Conservation (phyloP, 2,329 filamentous ascomycete species). For the Nothopassalora personata region DNA sequence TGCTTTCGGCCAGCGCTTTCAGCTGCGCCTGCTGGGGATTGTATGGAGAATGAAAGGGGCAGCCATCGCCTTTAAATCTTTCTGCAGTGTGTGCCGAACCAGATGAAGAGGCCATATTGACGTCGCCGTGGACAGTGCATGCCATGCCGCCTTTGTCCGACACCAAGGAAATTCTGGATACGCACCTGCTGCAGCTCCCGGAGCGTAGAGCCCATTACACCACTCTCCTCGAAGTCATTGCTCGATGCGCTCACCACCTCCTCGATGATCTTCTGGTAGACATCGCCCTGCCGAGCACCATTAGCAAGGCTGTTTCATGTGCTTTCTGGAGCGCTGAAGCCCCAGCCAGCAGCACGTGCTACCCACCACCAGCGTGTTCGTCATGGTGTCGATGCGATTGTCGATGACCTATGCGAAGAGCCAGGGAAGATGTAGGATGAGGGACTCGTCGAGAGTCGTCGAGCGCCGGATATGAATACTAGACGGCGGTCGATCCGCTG, state of each 20-base stretch:
- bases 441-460: slow-evolving; percentile 1
- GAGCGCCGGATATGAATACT: neutral
- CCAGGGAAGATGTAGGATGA: neutral
- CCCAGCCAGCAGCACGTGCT: neutral
- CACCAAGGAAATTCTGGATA: slow-evolving; percentile 10
- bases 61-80: neutral
- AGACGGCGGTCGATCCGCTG: neutral
- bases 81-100: neutral
- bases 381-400: slow-evolving; percentile 17
- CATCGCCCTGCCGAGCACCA: slow-evolving; percentile 52
- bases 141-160: neutral
- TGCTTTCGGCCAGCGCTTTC: slow-evolving; percentile 7
- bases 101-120: neutral
- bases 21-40: slow-evolving; percentile 14
- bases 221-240: slow-evolving; percentile 94
- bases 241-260: slow-evolving; percentile 60
- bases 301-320: slow-evolving; percentile 15
- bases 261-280: slow-evolving; percentile 89
- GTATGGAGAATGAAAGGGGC: slow-evolving; percentile 3
- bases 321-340: neutral
- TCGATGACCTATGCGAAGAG: neutral
- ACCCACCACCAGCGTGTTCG: slow-evolving; percentile 28
- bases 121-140: neutral
- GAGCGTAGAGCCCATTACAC: slow-evolving; percentile 80
- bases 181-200: slow-evolving; percentile 81